Percentiles rank a stretch among this genome's conserved stretches.
Evolutionary conservation across 345 rosid species (phyloP).

Genomic region (Populus deltoides): DNA sequence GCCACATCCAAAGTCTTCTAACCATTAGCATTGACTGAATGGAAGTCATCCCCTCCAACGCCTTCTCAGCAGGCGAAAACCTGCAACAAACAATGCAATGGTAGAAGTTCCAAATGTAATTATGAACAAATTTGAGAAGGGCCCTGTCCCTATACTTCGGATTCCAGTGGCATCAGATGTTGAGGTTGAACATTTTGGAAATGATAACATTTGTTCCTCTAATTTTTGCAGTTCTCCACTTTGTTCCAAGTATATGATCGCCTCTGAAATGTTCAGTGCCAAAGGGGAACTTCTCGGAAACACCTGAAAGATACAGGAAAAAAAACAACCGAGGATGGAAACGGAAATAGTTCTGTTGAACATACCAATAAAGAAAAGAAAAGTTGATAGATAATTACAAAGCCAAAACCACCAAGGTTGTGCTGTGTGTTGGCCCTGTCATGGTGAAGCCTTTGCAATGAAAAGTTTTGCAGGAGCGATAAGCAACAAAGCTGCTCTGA

Average conservation of each 20-base stretch:
- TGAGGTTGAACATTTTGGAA: not conserved
- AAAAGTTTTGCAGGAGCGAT: slow-evolving; percentile 13
- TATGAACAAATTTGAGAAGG: slow-evolving; percentile 16
- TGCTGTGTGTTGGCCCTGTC: not conserved
- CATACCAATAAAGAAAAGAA: no score
- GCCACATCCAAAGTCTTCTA: slow-evolving; percentile 15
- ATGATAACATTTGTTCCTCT: slow-evolving; percentile 1
- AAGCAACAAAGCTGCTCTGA: slow-evolving; percentile 8
- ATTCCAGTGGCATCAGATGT: not conserved
- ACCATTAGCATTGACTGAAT: not conserved
- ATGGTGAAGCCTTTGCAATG: slow-evolving; percentile 9
- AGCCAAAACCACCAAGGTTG: slow-evolving; percentile 8
- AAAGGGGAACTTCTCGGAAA: not conserved
- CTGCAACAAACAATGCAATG: slow-evolving; percentile 3
- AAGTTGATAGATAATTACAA: not conserved
- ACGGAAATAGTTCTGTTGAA: not conserved
- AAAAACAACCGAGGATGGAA: not conserved
- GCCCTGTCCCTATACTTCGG: slow-evolving; percentile 6
- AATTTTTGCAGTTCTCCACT: slow-evolving; percentile 1
- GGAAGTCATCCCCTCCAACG: not conserved
- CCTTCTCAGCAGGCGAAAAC: not conserved
- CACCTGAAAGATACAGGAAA: not conserved
- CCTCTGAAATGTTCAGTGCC: not conserved
- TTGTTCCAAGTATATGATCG: not conserved
- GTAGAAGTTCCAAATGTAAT: slow-evolving; percentile 6